Base-by-base conservation (phyloP, 352 stramenopile genomes). In the Phytophthora quininea region DNA sequence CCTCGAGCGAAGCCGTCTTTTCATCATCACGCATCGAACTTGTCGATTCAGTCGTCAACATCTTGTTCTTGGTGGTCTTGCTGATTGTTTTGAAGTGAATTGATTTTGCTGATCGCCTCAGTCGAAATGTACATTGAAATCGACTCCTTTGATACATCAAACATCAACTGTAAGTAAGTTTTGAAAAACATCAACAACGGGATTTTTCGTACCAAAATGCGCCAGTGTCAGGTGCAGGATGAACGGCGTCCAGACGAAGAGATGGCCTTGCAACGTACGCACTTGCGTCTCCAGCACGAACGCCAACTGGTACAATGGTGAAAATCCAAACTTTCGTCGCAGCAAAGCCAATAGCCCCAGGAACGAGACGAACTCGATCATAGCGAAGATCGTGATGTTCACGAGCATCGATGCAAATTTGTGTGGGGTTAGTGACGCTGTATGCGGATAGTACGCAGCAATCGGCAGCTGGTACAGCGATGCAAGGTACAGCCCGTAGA, bases 231-330 rank as follows among this genome's bases (percentile, higher is more conserved):
- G 51, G 33, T 57, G 62, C 12, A 82, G 38, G n/a, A 71, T 76
- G 42, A 52, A 69, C 6, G 52, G 50, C 11, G 60, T 58, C 71
- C 60, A 78, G 15, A 75, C 38, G 14, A 82, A 56, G 0, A 80
- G 19, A 2, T 58, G 54, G 0, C 59, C 54, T 29, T 80, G 71
- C 2, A 82, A 2, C 3, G 60, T 52, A 9, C 32, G 24, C 0
- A 19, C 11, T n/a, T 80, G 58, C 2, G 24, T 76, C 55, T 82
- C 74, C 0, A 85, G 57, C n/a, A 82, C 72, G 37, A 85, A 83
- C 0, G 67, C 77, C 2, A 83, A 43, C 27, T 73, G 59, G 43
- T 76, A 73, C 3, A 77, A 11, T 6, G 64, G 58, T 1, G 60
- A 70, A 45, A 71, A 73, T 1, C 46, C 58, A 29, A 81, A 74